Conservation (phyloP, 2,329 filamentous ascomycete species). For the Neopestalotiopsis sp. region DNA sequence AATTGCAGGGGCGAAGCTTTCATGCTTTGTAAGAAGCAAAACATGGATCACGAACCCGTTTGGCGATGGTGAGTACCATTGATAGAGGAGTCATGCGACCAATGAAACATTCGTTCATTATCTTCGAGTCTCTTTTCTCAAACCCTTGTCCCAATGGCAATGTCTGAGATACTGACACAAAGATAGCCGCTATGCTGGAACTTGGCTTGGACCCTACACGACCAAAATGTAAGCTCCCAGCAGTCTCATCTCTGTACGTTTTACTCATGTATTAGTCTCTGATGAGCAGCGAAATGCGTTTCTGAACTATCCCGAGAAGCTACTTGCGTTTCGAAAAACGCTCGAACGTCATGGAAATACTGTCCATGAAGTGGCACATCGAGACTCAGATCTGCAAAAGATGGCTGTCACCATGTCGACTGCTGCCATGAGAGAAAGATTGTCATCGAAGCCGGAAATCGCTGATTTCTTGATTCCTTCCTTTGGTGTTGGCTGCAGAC, state of each 20-base stretch:
- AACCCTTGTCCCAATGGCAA: too few species aligned
- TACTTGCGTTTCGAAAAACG: conserved; percentile 47
- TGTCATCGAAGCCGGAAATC: conserved; percentile 50
- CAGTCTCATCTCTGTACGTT: not conserved
- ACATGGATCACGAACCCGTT: conserved; percentile 57
- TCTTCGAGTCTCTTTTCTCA: not conserved
- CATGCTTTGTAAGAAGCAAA: conserved; percentile 53
- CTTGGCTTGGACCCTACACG: conserved; percentile 29
- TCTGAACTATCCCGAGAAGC: conserved; percentile 41
- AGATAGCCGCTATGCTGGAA: not conserved
- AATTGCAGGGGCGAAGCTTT: conserved; percentile 44
- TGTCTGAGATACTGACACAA: not conserved
- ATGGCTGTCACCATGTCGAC: conserved; percentile 36
- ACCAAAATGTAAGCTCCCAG: conserved; percentile 41
- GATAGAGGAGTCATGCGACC: not conserved
- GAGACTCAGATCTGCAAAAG: conserved; percentile 43
- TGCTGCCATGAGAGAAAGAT: conserved; percentile 44
- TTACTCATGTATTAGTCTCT: conserved; percentile 36
- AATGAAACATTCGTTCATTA: too few species aligned
- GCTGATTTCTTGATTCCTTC: conserved; percentile 47
- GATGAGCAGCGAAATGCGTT: conserved; percentile 44
- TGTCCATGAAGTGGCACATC: conserved; percentile 47
- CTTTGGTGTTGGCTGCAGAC: conserved; percentile 50
- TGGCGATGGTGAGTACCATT: conserved; percentile 41
- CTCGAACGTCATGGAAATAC: conserved; percentile 50